Conservation (phyloP, 1,139 yeast genomes). For the Pichia sp. region DNA sequence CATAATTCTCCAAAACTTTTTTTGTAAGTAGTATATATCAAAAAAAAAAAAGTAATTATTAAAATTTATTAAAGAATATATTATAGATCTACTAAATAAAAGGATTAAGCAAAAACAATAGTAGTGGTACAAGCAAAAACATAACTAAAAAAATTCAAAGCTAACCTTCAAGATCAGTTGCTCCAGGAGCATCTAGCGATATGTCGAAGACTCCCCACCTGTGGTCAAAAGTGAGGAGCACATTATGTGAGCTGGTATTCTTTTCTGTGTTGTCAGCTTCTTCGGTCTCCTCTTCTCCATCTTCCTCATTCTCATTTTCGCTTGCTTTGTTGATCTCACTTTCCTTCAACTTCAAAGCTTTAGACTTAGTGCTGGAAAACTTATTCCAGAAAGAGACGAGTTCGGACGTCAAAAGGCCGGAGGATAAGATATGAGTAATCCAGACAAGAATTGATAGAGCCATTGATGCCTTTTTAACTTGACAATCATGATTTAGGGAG, state of each 20-base stretch:
- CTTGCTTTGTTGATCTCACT: background rate
- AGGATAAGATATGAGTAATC: constrained; percentile 17
- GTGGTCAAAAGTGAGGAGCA: constrained; percentile 4
- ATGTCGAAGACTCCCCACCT: constrained; percentile 9
- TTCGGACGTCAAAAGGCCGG: constrained; percentile 17
- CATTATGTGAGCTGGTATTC: background rate
- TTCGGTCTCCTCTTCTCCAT: background rate
- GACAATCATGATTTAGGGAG: constrained; percentile 19
- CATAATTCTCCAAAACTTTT: too few relatives aligned
- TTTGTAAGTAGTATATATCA: background rate
- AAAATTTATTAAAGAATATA: background rate
- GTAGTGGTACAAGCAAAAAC: too few relatives aligned
- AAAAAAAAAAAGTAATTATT: background rate
- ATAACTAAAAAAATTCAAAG: background rate
- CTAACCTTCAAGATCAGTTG: background rate
- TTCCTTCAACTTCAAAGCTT: background rate
- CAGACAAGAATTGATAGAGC: constrained; percentile 18
- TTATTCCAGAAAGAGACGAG: constrained; percentile 15
- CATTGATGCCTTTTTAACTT: constrained; percentile 23
- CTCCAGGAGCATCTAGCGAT: background rate
- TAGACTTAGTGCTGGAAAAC: constrained; percentile 6
- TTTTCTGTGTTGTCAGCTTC: too few relatives aligned
- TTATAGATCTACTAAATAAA: background rate
- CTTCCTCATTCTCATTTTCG: background rate
- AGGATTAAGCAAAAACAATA: background rate